Conservation (phyloP, 371 early-diverging fungal species). For the Dichotomocladium elegans region DNA sequence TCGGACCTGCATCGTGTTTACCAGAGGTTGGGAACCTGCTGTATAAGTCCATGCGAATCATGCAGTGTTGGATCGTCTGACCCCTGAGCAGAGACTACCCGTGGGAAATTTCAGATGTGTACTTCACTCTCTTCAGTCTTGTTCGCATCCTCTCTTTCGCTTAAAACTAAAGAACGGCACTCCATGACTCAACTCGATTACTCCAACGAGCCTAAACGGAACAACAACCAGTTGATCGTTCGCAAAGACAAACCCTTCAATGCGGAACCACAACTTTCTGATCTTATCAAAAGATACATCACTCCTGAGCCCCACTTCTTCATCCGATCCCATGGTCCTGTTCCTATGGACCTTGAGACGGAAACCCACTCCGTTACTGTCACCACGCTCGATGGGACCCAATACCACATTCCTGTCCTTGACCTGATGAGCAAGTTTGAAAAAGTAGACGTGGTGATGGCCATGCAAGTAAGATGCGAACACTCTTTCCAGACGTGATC, state of each 20-base stretch:
- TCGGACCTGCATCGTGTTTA: too few species aligned
- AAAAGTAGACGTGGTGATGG: constrained; percentile 34
- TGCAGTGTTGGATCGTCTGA: too few species aligned
- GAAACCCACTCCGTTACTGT: constrained; percentile 41
- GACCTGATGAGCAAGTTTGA: constrained; percentile 36
- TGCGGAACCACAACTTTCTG: constrained; percentile 48
- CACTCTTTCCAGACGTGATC: background rate
- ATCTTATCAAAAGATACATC: constrained; percentile 48
- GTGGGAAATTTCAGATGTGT: too few species aligned
- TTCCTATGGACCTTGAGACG: constrained; percentile 60
- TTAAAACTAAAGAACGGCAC: too few species aligned
- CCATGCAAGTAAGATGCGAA: constrained; percentile 42
- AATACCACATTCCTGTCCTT: constrained; percentile 24
- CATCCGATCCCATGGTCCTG: constrained; percentile 83
- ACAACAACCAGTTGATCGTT: constrained; percentile 21
- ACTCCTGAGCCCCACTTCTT: constrained; percentile 55
- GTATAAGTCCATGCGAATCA: too few species aligned
- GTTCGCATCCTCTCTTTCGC: too few species aligned
- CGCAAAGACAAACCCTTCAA: constrained; percentile 54
- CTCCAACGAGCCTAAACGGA: constrained; percentile 24
- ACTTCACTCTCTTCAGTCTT: too few species aligned
- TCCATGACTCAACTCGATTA: constrained; percentile 23
- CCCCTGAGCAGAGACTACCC: background rate
- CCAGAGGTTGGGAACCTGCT: too few species aligned
- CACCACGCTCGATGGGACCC: constrained; percentile 10